A percentile compares a stretch with the other conserved stretches of the same genome.
Conservation (phyloP, 192 early-diverging fungal species). For the Borealophlyctis nickersoniae region DNA sequence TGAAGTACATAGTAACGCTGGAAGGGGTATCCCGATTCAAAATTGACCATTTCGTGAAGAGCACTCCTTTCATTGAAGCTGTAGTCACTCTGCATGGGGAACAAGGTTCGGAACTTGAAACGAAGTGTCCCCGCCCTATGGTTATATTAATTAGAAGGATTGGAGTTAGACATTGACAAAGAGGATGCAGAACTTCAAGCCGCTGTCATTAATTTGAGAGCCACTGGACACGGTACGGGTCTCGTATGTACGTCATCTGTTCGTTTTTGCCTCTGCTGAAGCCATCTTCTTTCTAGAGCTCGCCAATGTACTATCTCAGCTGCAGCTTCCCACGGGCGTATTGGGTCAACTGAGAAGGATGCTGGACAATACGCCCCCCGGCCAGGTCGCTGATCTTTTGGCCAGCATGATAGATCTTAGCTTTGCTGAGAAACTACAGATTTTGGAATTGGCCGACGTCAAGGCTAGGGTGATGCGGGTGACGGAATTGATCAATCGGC, state of each 20-base stretch:
- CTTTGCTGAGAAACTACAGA: conserved; percentile 66
- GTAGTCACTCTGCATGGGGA: conserved; percentile 49
- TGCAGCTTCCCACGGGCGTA: conserved; percentile 65
- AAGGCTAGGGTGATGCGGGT: conserved; percentile 56
- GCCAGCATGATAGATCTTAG: conserved; percentile 69
- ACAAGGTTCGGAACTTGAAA: conserved; percentile 11
- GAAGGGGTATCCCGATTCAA: conserved; percentile 67
- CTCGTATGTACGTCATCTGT: neutral
- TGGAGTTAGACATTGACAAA: conserved; percentile 32
- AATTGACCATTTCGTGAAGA: conserved; percentile 44
- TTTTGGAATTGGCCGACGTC: conserved; percentile 54
- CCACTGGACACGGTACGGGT: conserved; percentile 38
- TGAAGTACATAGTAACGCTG: conserved; percentile 55
- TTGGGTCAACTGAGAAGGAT: conserved; percentile 64
- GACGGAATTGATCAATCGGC: conserved; percentile 63
- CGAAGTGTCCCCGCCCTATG: too few relatives aligned
- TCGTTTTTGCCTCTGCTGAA: neutral
- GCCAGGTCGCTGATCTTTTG: conserved; percentile 65
- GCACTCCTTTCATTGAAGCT: conserved; percentile 52
- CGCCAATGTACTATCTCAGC: conserved; percentile 47
- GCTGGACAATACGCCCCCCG: conserved; percentile 52
- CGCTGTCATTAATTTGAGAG: conserved; percentile 48
- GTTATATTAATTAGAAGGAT: too few relatives aligned
- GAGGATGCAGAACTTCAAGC: conserved; percentile 55
- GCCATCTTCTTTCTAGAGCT: conserved; percentile 35